These are phyloP conservation scores for Trichosporon ovoides DNA, from an alignment of 1,284 basidiomycete species.

Conservation along the genomic window DNA sequence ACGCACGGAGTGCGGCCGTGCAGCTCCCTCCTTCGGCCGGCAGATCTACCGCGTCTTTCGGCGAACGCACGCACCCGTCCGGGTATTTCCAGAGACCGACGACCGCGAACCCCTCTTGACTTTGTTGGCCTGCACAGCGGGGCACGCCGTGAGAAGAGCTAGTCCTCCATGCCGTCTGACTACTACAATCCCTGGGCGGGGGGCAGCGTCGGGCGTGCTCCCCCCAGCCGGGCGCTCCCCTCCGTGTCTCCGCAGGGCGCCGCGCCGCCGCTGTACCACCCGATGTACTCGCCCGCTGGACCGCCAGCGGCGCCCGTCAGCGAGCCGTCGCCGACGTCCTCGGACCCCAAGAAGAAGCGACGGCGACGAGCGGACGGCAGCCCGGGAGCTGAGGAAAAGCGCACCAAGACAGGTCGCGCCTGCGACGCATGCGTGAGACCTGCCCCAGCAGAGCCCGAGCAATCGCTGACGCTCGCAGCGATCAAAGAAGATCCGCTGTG, in stretches of 20 bases:
- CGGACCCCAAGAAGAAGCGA: conserved; percentile 27
- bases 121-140: neutral
- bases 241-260: neutral
- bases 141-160: neutral
- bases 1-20: too few species aligned
- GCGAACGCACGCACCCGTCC: neutral
- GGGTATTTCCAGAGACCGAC: neutral
- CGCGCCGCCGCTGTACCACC: neutral
- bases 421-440: conserved; percentile 48
- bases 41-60: too few species aligned
- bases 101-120: neutral
- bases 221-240: neutral
- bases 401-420: conserved; percentile 47
- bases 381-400: conserved; percentile 30
- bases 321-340: neutral
- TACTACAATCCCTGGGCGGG: conserved; percentile 3
- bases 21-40: too few species aligned
- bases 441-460: neutral
- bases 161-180: neutral
- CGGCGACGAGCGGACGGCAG: conserved; percentile 8
- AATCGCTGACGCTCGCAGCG: conserved; percentile 47
- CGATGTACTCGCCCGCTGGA: neutral
- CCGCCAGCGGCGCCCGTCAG: neutral
- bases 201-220: neutral
- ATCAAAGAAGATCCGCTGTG: conserved; percentile 76